A percentile compares a stretch with the other conserved stretches of the same genome.
These are phyloP conservation scores for Agarophyton chilense DNA, from an alignment of 23 red algal genomes.

Conservation along the genomic window DNA sequence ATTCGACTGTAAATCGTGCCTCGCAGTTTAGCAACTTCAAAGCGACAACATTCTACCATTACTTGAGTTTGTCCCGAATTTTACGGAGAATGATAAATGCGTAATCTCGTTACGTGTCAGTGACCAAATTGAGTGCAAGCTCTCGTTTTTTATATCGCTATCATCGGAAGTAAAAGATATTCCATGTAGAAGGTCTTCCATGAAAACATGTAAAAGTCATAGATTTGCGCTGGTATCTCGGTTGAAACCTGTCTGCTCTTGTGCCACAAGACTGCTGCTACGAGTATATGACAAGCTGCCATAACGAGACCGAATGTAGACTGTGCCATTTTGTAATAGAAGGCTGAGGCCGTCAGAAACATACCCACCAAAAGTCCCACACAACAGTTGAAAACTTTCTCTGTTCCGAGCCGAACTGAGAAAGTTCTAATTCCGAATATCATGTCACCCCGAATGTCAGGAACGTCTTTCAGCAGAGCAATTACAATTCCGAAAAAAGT, in stretches of 20 bases:
- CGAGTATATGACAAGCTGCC: constrained; percentile 51
- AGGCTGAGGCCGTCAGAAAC: constrained; percentile 65
- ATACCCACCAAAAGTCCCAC: constrained; percentile 55
- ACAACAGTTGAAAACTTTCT: constrained; percentile 51
- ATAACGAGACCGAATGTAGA: constrained; percentile 17
- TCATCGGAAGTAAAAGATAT: constrained; percentile 89
- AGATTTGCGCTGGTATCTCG: constrained; percentile 45
- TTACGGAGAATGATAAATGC: neutral
- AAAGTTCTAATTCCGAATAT: constrained; percentile 71
- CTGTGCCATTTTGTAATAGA: constrained; percentile 48
- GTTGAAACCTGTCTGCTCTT: constrained; percentile 6
- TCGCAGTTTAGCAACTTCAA: neutral
- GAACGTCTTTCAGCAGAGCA: constrained; percentile 94
- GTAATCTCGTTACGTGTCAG: neutral
- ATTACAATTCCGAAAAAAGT: constrained; percentile 84
- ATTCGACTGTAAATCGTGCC: neutral
- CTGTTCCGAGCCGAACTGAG: constrained; percentile 73
- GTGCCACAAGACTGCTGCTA: constrained; percentile 54
- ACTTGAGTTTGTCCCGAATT: neutral
- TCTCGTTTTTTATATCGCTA: constrained; percentile 1
- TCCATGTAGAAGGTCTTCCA: constrained; percentile 95
- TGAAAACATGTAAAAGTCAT: constrained; percentile 79
- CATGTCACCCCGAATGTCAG: constrained; percentile 85
- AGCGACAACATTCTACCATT: neutral
- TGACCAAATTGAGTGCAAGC: neutral